Evolutionary conservation across 2,329 filamentous ascomycete species (phyloP).

Genomic region (Epichloe brachyelytri): DNA sequence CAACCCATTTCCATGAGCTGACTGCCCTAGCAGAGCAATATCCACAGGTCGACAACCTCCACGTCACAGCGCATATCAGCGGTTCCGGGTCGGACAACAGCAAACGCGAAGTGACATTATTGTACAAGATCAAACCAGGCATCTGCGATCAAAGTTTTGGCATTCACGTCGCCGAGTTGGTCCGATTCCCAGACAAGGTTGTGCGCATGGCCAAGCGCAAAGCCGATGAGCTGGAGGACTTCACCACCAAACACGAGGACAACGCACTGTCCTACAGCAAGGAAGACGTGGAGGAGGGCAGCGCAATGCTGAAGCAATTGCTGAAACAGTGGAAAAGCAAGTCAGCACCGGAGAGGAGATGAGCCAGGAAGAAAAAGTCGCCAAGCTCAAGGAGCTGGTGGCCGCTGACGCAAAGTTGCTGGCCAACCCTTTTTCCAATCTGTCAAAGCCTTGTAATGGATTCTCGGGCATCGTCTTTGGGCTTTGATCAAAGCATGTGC

Average conservation of each 20-base stretch:
- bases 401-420: conserved; percentile 52
- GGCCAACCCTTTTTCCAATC: conserved; percentile 58
- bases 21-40: conserved; percentile 82
- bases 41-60: conserved; percentile 79
- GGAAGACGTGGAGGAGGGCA: conserved; percentile 82
- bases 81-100: conserved; percentile 29
- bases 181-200: conserved; percentile 92
- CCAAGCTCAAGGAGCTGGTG: conserved; percentile 68
- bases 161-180: conserved; percentile 94
- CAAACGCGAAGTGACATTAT: conserved; percentile 77
- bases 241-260: conserved; percentile 64
- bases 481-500: neutral
- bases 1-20: conserved; percentile 96
- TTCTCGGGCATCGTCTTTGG: neutral
- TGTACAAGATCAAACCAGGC: conserved; percentile 93
- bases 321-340: conserved; percentile 76
- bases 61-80: conserved; percentile 88
- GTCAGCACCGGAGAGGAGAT: conserved; percentile 43
- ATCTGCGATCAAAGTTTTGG: conserved; percentile 97
- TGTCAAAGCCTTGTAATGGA: conserved; percentile 37
- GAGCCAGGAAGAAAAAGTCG: conserved; percentile 64
- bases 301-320: conserved; percentile 69
- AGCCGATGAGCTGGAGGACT: conserved; percentile 95
- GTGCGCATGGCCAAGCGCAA: conserved; percentile 99
- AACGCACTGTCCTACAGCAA: conserved; percentile 53